These are phyloP conservation scores for Entomortierella lignicola DNA, from an alignment of 192 early-diverging fungal species.

Conservation along the genomic window DNA sequence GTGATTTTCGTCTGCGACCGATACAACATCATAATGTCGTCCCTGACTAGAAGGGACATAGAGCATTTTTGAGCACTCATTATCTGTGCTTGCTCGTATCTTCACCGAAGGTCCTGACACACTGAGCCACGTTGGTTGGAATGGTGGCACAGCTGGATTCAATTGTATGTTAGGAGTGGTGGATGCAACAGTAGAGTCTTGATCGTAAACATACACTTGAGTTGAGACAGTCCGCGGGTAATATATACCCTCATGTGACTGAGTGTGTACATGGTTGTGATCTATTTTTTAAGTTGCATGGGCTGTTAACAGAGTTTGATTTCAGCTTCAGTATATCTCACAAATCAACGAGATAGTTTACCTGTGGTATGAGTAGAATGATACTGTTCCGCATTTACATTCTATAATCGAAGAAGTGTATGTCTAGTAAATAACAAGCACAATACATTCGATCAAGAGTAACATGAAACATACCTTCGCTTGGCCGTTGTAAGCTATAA, in stretches of 20 bases:
- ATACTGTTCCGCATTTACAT: too few species aligned
- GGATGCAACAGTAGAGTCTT: background rate
- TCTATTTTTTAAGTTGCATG: slow-evolving; percentile 13
- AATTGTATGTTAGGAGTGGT: background rate
- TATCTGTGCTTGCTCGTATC: background rate
- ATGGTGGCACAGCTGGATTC: background rate
- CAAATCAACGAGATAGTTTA: too few species aligned
- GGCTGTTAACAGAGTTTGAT: background rate
- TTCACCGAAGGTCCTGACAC: background rate
- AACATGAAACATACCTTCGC: background rate
- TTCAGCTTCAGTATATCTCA: too few species aligned
- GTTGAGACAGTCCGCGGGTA: slow-evolving; percentile 5
- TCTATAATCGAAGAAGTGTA: background rate
- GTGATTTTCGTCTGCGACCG: background rate
- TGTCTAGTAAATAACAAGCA: background rate
- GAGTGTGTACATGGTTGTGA: background rate
- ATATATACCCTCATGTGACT: slow-evolving; percentile 21
- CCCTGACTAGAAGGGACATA: background rate
- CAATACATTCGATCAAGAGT: too few species aligned
- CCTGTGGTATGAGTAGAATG: background rate
- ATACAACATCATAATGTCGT: background rate
- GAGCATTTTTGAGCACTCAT: too few species aligned
- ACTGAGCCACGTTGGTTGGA: background rate
- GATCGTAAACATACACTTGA: slow-evolving; percentile 15
- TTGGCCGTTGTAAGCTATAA: slow-evolving; percentile 2